Evolutionary conservation across 2,329 filamentous ascomycete species (phyloP).

Genomic region (Beauveria sp.): DNA sequence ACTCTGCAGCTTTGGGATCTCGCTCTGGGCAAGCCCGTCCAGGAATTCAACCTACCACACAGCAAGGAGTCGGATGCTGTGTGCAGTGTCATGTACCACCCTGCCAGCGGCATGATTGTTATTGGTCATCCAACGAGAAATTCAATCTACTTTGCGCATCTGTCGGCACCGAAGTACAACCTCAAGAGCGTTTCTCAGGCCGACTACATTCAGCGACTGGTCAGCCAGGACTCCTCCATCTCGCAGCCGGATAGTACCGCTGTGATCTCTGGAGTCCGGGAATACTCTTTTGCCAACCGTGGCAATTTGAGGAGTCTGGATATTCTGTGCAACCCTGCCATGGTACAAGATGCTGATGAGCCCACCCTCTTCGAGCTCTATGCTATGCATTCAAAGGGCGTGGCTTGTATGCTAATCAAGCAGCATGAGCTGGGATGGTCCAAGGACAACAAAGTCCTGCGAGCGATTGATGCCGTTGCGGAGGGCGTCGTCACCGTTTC

Average conservation of each 20-base stretch:
- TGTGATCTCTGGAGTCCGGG: constrained; percentile 92
- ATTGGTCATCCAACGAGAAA: constrained; percentile 95
- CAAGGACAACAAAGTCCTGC: constrained; percentile 78
- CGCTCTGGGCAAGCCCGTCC: constrained; percentile 86
- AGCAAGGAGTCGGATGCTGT: constrained; percentile 96
- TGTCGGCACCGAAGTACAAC: constrained; percentile 90
- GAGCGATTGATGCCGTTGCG: constrained; percentile 67
- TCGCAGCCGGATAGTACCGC: constrained; percentile 89
- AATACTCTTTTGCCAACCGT: constrained; percentile 85
- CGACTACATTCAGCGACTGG: constrained; percentile 73
- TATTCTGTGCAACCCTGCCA: constrained; percentile 67
- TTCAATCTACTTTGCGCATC: constrained; percentile 92
- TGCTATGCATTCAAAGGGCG: constrained; percentile 93
- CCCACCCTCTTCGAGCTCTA: constrained; percentile 87
- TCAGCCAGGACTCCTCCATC: constrained; percentile 61
- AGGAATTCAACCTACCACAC: constrained; percentile 94
- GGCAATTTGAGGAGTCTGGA: constrained; percentile 85
- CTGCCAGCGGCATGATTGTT: constrained; percentile 83
- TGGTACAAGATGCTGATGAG: constrained; percentile 56
- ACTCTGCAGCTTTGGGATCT: constrained; percentile 98
- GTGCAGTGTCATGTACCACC: constrained; percentile 92
- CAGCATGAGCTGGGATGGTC: constrained; percentile 89
- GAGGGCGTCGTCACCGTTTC: constrained; percentile 67
- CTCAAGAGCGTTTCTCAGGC: constrained; percentile 78
- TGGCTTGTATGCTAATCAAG: constrained; percentile 81